A percentile compares a stretch with the other conserved stretches of the same genome.
Conservation (phyloP, 2,329 filamentous ascomycete species). For the Beauveria varroae region DNA sequence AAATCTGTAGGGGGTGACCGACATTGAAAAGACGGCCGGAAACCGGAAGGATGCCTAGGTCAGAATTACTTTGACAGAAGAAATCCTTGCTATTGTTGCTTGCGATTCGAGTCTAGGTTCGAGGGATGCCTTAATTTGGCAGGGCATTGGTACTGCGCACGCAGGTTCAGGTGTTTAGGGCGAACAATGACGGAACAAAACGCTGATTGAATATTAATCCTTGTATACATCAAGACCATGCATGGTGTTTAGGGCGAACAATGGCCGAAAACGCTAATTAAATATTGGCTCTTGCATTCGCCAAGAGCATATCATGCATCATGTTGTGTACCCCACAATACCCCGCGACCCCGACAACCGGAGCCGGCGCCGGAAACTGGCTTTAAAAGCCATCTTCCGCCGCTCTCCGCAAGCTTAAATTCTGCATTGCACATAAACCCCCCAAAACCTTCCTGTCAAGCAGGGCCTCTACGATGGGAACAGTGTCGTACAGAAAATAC, state of each 20-base stretch:
- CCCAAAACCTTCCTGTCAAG: no score
- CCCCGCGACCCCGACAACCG: constrained; percentile 7
- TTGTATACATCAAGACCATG: not conserved
- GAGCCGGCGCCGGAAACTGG: constrained; percentile 2
- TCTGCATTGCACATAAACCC: not conserved
- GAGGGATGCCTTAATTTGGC: no score
- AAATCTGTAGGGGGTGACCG: no score
- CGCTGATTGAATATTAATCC: not conserved
- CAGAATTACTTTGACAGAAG: no score
- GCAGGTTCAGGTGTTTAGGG: no score
- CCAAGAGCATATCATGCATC: no score
- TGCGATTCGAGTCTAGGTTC: no score
- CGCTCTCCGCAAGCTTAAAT: not conserved
- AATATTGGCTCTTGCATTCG: not conserved
- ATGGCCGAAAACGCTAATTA: not conserved
- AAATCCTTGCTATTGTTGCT: no score
- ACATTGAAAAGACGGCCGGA: no score
- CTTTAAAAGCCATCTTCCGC: not conserved
- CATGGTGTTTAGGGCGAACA: not conserved
- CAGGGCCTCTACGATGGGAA: constrained; percentile 25
- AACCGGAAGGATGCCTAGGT: no score
- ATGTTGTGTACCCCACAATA: not conserved
- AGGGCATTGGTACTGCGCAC: no score
- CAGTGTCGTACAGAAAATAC: constrained; percentile 50
- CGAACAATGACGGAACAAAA: not conserved